Conservation (phyloP, 2,329 filamentous ascomycete species). For the Penicillium sp. region DNA sequence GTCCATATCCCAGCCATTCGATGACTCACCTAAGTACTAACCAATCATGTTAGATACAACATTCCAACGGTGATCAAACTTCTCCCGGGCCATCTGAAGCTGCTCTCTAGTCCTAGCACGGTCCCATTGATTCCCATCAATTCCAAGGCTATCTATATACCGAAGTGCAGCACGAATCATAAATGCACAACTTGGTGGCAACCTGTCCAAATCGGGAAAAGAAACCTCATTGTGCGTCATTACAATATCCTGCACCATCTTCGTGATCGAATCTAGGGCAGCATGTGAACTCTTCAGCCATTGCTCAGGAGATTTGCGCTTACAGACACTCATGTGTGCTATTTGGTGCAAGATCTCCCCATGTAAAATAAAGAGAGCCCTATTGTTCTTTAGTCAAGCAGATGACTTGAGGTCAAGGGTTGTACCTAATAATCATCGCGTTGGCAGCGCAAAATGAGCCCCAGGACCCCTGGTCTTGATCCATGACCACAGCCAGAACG, state of each 20-base stretch:
- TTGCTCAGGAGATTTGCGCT: constrained; percentile 8
- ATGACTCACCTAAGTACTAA: too few species aligned
- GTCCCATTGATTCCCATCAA: too few species aligned
- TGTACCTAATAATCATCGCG: constrained; percentile 17
- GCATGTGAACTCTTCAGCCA: constrained; percentile 10
- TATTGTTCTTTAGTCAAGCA: background rate
- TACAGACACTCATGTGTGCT: background rate
- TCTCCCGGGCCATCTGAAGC: background rate
- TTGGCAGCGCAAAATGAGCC: constrained; percentile 19
- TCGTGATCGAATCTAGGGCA: constrained; percentile 23
- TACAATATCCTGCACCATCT: constrained; percentile 23
- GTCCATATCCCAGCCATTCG: too few species aligned
- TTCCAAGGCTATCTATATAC: too few species aligned
- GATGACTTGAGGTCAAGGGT: background rate
- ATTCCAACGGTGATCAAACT: constrained; percentile 2
- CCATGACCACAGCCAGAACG: constrained; percentile 12
- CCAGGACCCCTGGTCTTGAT: background rate
- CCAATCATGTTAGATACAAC: background rate
- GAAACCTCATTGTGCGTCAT: constrained; percentile 2
- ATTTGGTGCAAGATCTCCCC: constrained; percentile 8
- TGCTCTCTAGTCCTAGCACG: background rate
- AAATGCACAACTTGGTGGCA: constrained; percentile 5
- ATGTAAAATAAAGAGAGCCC: background rate
- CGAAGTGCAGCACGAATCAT: background rate
- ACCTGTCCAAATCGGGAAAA: background rate